Evolutionary conservation across 169 alveolate genomes (phyloP), one percentile per base, ranked within the genome.

Genomic region (Babesia divergens): DNA sequence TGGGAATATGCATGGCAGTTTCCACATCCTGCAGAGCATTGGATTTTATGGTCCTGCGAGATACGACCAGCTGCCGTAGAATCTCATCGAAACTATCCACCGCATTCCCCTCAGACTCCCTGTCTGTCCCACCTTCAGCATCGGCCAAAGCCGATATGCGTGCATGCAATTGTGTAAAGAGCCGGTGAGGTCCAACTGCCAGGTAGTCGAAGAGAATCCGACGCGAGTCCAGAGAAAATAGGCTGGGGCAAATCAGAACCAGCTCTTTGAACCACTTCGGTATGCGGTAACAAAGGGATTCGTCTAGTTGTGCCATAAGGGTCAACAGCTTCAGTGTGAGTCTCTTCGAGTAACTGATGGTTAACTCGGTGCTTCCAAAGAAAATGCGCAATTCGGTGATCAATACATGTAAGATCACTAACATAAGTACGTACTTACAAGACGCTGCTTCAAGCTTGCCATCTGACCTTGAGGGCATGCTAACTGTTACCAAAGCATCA

Each of bases 141-240:
- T 60, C 34, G 18, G 26, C 11, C 2, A 72, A 3, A 1, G 68
- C 28, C 22, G 40, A 24, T 31, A 72, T 31, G 35, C 74, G 50
- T 6, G 24, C 31, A 22, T 47, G 47, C 59, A 60, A 72, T 22
- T 59, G 74, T 8, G 59, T 29, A 8, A 72, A 11, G 38, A 55
- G 22, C 28, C 83, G 11, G 40, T 59, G 54, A 11, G 69, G 74
- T 13, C 75, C 83, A 3, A 59, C 29, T 3, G 65, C 64, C 31
- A 50, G 5, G 28, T 60, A 6, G 42, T 62, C 69, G 28, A 72
- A 72, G 11, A 72, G 56, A 31, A 42, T 18, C 14, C 65, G 40
- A 13, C 83, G 38, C 11, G 83, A 37, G 11, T 60, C 69, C 1
- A 72, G 54, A 18, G 83, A 72, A 44, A 72, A 72, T 31, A 72